Conservation (phyloP, 2,329 filamentous ascomycete genomes). For the Sarocladiaceae sp. region DNA sequence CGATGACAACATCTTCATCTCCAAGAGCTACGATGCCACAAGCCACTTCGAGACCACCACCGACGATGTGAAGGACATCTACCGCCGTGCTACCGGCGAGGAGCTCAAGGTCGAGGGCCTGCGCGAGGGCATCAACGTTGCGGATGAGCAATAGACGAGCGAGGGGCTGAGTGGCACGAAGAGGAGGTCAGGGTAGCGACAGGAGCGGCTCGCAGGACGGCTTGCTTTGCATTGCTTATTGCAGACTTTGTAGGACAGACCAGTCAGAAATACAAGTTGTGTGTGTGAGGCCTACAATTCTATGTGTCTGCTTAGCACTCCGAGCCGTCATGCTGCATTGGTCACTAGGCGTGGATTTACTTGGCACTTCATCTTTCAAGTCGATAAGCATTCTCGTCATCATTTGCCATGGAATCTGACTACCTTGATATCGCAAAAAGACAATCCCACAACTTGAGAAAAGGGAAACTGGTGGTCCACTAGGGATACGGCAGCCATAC, state of each 20-base stretch:
- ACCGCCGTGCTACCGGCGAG: slow-evolving; percentile 73
- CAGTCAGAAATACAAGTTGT: slow-evolving; percentile 3
- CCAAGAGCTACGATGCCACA: slow-evolving; percentile 96
- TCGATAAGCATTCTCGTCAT: not conserved
- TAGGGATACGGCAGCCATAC: not conserved
- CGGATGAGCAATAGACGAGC: slow-evolving; percentile 51
- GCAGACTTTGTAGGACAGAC: not conserved
- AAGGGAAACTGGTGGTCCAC: not conserved
- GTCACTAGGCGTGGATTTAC: not conserved
- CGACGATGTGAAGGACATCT: slow-evolving; percentile 94
- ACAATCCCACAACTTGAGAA: slow-evolving; percentile 4
- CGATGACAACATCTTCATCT: slow-evolving; percentile 92
- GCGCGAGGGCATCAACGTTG: slow-evolving; percentile 70
- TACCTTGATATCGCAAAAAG: slow-evolving; percentile 8
- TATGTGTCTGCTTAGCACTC: not conserved
- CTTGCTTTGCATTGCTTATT: not conserved
- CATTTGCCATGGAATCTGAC: slow-evolving; percentile 6
- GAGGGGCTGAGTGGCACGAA: not conserved
- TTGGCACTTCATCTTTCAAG: too few relatives aligned
- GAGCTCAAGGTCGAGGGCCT: slow-evolving; percentile 84
- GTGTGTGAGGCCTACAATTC: not conserved
- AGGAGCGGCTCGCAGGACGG: not conserved
- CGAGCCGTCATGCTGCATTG: not conserved
- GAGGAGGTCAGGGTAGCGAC: too few relatives aligned
- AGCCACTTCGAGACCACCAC: slow-evolving; percentile 91